These are phyloP conservation scores for Aphanocladium album DNA, from an alignment of 2,329 filamentous ascomycete genomes.

Conservation along the genomic window DNA sequence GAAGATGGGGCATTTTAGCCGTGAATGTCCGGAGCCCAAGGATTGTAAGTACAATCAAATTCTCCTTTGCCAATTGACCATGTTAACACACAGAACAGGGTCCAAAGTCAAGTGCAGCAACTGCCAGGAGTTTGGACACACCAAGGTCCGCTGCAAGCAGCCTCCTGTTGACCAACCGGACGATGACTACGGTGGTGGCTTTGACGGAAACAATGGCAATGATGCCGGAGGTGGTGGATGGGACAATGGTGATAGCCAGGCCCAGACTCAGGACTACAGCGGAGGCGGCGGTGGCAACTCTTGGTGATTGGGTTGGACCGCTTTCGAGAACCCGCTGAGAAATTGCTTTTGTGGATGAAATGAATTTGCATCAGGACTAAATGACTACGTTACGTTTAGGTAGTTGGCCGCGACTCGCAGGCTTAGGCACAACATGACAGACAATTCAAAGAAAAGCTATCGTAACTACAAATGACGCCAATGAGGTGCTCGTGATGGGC, in stretches of 20 bases:
- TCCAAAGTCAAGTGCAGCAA: conserved; percentile 35
- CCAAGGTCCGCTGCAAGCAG: conserved; percentile 34
- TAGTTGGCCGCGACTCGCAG: no score
- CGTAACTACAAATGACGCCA: no score
- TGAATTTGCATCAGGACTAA: neutral
- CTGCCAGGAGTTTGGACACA: conserved; percentile 35
- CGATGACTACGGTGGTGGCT: conserved; percentile 2
- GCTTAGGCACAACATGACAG: no score
- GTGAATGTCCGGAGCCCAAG: conserved; percentile 56
- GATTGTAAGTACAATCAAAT: conserved; percentile 28
- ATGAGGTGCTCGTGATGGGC: no score
- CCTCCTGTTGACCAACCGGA: conserved; percentile 18
- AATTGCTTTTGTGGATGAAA: neutral
- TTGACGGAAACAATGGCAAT: neutral
- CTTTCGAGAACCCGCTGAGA: neutral
- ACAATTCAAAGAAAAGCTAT: no score
- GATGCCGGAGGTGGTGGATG: neutral
- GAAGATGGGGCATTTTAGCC: conserved; percentile 55
- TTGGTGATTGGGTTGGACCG: neutral
- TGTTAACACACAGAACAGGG: conserved; percentile 26
- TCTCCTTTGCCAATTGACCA: neutral
- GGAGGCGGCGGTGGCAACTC: neutral
- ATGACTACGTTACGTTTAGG: no score
- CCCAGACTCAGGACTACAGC: neutral
- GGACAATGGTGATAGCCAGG: neutral